phyloP scores from a whole-genome alignment of 352 stramenopile species.

The Pilasporangium apinafurcum region DNA sequence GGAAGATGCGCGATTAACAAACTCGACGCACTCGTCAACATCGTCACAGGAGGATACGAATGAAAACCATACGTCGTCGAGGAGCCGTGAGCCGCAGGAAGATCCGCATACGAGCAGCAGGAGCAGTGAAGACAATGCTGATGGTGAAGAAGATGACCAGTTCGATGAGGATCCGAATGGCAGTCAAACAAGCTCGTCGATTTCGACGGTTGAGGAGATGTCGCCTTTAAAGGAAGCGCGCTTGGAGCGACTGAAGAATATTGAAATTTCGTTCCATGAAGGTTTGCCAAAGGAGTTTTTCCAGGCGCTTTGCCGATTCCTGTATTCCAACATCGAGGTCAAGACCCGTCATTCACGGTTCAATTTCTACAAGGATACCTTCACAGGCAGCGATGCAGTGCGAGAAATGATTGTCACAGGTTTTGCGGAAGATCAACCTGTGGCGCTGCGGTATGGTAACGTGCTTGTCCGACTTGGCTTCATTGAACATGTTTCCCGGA shows the following conservation, averaged over 20 bases:
- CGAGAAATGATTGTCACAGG: slow-evolving; percentile 66
- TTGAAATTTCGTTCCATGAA: slow-evolving; percentile 76
- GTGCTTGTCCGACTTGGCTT: slow-evolving; percentile 74
- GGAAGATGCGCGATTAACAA: slow-evolving; percentile 37
- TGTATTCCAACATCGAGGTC: slow-evolving; percentile 67
- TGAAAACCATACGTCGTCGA: slow-evolving; percentile 26
- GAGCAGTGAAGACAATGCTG: slow-evolving; percentile 16
- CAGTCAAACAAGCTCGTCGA: slow-evolving; percentile 32
- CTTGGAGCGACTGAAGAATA: slow-evolving; percentile 64
- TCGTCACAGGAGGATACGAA: slow-evolving; percentile 32
- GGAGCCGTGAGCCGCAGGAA: slow-evolving; percentile 1
- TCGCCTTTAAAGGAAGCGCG: slow-evolving; percentile 63
- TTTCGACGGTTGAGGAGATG: slow-evolving; percentile 38
- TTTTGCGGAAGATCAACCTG: slow-evolving; percentile 73
- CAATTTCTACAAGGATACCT: slow-evolving; percentile 86
- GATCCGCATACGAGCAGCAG: slow-evolving; percentile 7
- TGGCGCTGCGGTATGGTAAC: slow-evolving; percentile 63
- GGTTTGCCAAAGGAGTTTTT: slow-evolving; percentile 78
- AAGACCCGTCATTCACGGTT: slow-evolving; percentile 81
- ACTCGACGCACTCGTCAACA: slow-evolving; percentile 29
- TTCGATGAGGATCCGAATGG: slow-evolving; percentile 22
- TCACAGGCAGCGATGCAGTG: slow-evolving; percentile 69
- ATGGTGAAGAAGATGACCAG: slow-evolving; percentile 21
- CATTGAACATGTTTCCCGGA: slow-evolving; percentile 80
- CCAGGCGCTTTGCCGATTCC: slow-evolving; percentile 58